A percentile compares a stretch with the other conserved stretches of the same genome.
phyloP scores from a whole-genome alignment of 257 asterid genomes.

The Thymus mandschuricus region DNA sequence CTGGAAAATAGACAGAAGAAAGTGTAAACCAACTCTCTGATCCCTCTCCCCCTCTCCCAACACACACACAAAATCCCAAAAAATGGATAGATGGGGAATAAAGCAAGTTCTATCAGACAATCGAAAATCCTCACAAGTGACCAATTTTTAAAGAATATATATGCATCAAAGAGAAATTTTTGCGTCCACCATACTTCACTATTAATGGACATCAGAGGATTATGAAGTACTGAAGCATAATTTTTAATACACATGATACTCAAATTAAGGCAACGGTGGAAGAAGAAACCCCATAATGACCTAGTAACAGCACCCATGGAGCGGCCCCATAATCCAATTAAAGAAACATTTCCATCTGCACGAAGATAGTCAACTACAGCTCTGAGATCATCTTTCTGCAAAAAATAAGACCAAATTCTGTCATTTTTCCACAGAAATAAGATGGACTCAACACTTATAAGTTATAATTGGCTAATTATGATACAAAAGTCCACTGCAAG shows the following conservation, averaged over 20 bases:
- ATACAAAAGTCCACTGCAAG: not conserved
- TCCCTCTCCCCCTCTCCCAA: not conserved
- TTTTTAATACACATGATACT: not conserved
- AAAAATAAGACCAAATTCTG: conserved; percentile 29
- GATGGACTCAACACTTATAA: not conserved
- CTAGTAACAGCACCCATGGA: conserved; percentile 99
- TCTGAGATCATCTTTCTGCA: conserved; percentile 88
- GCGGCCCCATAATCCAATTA: conserved; percentile 97
- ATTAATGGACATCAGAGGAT: not conserved
- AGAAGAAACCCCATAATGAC: conserved; percentile 41
- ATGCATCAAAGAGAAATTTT: not conserved
- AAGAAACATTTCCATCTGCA: conserved; percentile 81
- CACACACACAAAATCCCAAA: too few species aligned
- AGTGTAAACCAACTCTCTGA: not conserved
- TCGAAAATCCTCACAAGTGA: not conserved
- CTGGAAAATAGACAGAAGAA: not conserved
- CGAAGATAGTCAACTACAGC: conserved; percentile 81
- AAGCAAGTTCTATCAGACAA: not conserved
- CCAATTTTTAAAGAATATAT: not conserved
- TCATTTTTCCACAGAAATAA: not conserved
- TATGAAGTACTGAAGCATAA: conserved; percentile 8
- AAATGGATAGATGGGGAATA: too few species aligned
- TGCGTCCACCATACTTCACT: conserved; percentile 1
- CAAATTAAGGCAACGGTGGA: not conserved
- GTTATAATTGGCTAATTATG: not conserved